A percentile compares a stretch with the other conserved stretches of the same genome.
Evolutionary conservation across 1,284 basidiomycete genomes (phyloP).

Genomic region (Cryptococcus sp.): DNA sequence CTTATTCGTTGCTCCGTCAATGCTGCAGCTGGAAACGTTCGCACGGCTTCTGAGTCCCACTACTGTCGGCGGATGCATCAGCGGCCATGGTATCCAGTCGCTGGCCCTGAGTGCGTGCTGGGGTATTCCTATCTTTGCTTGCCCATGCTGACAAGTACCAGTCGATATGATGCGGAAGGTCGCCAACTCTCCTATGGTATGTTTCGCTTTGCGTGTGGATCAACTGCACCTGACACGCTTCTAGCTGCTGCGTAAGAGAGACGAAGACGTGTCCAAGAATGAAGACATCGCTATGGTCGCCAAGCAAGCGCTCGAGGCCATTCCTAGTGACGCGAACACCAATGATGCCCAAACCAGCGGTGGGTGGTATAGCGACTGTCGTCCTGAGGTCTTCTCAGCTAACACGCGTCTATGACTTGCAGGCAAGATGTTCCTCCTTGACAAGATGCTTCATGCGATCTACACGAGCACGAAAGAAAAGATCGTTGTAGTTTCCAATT

Average conservation of each 20-base stretch:
- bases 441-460: constrained; percentile 69
- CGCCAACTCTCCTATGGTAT: constrained; percentile 80
- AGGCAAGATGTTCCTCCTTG: constrained; percentile 79
- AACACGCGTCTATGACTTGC: background rate
- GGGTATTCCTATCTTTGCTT: background rate
- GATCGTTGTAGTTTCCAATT: constrained; percentile 87
- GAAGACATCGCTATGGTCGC: constrained; percentile 44
- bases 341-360: constrained; percentile 77
- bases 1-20: constrained; percentile 82
- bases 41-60: constrained; percentile 69
- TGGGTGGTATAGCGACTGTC: constrained; percentile 46
- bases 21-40: constrained; percentile 79
- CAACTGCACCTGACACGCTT: background rate
- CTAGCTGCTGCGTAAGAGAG: constrained; percentile 68
- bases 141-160: constrained; percentile 13
- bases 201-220: background rate
- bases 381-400: no score
- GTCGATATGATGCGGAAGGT: constrained; percentile 71
- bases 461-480: constrained; percentile 79
- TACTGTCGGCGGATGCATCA: constrained; percentile 62
- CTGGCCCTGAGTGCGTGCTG: constrained; percentile 70
- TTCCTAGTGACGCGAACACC: constrained; percentile 65
- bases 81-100: constrained; percentile 73
- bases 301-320: constrained; percentile 64
- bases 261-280: constrained; percentile 49